Evolutionary conservation across 805 yeast species (phyloP).

Genomic region (Jamesozyma lodderae): DNA sequence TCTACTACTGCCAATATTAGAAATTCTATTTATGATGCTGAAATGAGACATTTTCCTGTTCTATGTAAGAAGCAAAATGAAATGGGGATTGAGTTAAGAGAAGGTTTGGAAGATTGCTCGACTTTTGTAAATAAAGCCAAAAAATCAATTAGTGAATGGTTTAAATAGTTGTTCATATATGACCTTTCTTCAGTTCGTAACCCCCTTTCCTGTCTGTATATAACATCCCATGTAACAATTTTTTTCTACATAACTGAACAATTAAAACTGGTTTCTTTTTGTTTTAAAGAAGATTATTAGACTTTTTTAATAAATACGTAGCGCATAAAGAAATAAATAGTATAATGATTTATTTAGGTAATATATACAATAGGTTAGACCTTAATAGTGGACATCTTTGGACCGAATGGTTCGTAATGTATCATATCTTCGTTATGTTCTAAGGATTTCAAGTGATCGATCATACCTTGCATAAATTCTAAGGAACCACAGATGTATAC

Average conservation of each 20-base stretch:
- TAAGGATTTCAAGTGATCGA: slow-evolving; percentile 13
- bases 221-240: too few species aligned
- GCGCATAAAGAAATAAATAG: not conserved
- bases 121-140: slow-evolving; percentile 2
- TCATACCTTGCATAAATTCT: slow-evolving; percentile 24
- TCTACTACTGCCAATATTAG: slow-evolving; percentile 44
- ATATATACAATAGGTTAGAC: slow-evolving; percentile 1
- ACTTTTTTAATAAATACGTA: too few species aligned
- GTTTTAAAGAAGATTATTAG: too few species aligned
- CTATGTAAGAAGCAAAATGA: slow-evolving; percentile 20
- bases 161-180: too few species aligned
- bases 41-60: slow-evolving; percentile 31
- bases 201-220: too few species aligned
- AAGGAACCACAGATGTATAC: slow-evolving; percentile 29
- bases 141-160: slow-evolving; percentile 2
- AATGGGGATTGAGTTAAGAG: slow-evolving; percentile 6
- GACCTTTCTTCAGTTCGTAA: too few species aligned
- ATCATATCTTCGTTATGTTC: slow-evolving; percentile 19
- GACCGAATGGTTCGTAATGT: slow-evolving; percentile 31
- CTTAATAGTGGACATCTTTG: slow-evolving; percentile 26
- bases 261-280: too few species aligned
- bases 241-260: too few species aligned
- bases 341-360: not conserved
- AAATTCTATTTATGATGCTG: slow-evolving; percentile 40
- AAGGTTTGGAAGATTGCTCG: slow-evolving; percentile 8